phyloP scores from a whole-genome alignment of 768 basidiomycete species.

The Pleurotus cornucopiae region DNA sequence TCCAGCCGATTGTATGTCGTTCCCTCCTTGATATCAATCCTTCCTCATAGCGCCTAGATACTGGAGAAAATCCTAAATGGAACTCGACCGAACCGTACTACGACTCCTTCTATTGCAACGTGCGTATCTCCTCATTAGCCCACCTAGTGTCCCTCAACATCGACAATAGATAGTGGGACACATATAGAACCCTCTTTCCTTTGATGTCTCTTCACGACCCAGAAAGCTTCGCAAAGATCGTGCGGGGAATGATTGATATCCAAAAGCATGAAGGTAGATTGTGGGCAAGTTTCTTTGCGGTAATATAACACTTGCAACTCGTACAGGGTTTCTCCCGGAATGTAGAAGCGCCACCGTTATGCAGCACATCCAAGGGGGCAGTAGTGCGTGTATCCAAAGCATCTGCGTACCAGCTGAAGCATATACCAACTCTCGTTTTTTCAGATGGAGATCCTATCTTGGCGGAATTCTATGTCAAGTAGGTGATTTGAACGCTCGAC shows the following conservation, averaged over 20 bases:
- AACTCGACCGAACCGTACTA: constrained; percentile 62
- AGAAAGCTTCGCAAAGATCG: constrained; percentile 50
- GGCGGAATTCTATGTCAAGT: constrained; percentile 65
- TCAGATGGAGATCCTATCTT: constrained; percentile 62
- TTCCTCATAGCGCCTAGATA: constrained; percentile 31
- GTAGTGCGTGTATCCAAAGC: constrained; percentile 38
- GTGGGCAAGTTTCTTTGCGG: background rate
- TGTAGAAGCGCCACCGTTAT: constrained; percentile 51
- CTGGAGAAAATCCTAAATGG: constrained; percentile 63
- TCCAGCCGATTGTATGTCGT: constrained; percentile 55
- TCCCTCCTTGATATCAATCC: background rate
- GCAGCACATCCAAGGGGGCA: constrained; percentile 58
- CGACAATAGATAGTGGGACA: constrained; percentile 49
- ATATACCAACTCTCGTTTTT: background rate
- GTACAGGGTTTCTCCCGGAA: constrained; percentile 63
- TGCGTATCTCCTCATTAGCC: constrained; percentile 19
- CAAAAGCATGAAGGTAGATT: constrained; percentile 58
- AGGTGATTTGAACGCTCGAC: constrained; percentile 7
- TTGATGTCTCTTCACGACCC: constrained; percentile 65
- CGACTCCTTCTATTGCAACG: constrained; percentile 68
- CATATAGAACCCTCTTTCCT: constrained; percentile 57
- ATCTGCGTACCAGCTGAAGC: background rate
- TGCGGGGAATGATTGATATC: constrained; percentile 63
- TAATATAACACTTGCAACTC: background rate
- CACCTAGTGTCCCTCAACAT: background rate